These are phyloP conservation scores for Aureobasidium sp. DNA, from an alignment of 2,329 filamentous ascomycete genomes.

Conservation along the genomic window DNA sequence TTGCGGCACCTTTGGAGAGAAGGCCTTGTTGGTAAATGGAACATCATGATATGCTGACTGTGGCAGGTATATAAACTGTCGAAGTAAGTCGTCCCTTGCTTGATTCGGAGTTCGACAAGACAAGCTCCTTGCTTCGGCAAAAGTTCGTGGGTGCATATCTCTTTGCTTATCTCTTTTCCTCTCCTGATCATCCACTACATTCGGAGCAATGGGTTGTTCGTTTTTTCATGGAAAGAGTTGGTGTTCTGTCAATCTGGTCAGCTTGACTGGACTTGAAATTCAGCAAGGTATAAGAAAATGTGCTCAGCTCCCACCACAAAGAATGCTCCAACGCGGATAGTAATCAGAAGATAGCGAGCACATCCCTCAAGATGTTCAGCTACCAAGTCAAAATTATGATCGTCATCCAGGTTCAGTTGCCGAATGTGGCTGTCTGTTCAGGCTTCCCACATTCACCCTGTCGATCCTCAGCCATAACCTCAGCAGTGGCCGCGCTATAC, in stretches of 20 bases:
- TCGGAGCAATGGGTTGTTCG: too few relatives aligned
- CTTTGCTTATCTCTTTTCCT: background rate
- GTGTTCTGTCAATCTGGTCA: too few relatives aligned
- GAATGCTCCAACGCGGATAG: too few relatives aligned
- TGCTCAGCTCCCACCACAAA: too few relatives aligned
- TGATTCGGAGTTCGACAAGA: background rate
- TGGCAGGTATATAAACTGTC: background rate
- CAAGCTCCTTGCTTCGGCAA: background rate
- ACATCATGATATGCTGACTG: background rate
- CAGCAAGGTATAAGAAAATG: too few relatives aligned
- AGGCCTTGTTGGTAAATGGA: too few relatives aligned
- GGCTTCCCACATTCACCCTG: too few relatives aligned
- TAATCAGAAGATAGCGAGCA: too few relatives aligned
- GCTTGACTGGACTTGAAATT: too few relatives aligned
- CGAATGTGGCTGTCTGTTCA: background rate
- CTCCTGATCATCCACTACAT: background rate
- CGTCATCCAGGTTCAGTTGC: background rate
- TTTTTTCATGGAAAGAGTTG: too few relatives aligned
- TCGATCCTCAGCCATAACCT: background rate
- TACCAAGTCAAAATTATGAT: background rate
- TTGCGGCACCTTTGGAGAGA: too few relatives aligned
- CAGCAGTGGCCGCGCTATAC: background rate
- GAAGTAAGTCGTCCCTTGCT: background rate
- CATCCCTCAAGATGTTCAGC: too few relatives aligned
- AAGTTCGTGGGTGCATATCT: background rate